phyloP scores from a whole-genome alignment of 2,329 filamentous ascomycete genomes.

The Nannizzia gypsea region DNA sequence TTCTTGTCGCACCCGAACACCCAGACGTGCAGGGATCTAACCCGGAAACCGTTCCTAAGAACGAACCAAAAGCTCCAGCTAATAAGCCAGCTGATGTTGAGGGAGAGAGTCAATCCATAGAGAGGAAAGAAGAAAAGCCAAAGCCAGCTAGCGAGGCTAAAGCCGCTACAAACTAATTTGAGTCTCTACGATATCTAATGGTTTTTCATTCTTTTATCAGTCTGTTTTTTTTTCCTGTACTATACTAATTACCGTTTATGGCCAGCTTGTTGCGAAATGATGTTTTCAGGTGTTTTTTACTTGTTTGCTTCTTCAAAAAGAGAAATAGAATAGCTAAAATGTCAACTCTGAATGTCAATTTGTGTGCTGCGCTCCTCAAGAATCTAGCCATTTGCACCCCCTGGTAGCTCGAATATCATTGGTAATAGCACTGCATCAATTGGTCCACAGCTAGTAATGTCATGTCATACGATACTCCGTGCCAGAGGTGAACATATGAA shows the following conservation, averaged over 20 bases:
- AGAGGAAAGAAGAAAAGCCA: conserved; percentile 28
- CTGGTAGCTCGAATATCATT: too few relatives aligned
- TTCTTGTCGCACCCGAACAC: conserved; percentile 39
- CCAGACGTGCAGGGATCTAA: conserved; percentile 48
- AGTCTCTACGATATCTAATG: conserved; percentile 12
- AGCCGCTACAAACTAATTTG: conserved; percentile 33
- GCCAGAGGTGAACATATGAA: neutral
- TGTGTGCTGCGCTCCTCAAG: neutral
- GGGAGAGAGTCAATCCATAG: conserved; percentile 28
- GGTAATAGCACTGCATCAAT: too few relatives aligned
- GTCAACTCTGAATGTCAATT: neutral
- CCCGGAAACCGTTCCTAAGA: conserved; percentile 41
- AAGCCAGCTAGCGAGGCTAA: conserved; percentile 38
- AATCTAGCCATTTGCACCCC: too few relatives aligned
- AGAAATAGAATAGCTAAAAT: neutral
- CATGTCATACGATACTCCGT: too few relatives aligned
- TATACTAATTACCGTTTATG: conserved; percentile 3
- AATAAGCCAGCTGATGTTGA: conserved; percentile 31
- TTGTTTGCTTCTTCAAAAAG: neutral
- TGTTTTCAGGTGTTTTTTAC: neutral
- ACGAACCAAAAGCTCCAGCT: conserved; percentile 18
- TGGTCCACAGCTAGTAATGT: too few relatives aligned
- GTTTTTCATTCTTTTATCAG: conserved; percentile 5
- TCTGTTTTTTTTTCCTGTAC: conserved; percentile 11
- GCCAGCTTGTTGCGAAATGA: neutral